Conservation (phyloP, 225 moss, liverwort and hornwort species). For the Anthoceros angustus region DNA sequence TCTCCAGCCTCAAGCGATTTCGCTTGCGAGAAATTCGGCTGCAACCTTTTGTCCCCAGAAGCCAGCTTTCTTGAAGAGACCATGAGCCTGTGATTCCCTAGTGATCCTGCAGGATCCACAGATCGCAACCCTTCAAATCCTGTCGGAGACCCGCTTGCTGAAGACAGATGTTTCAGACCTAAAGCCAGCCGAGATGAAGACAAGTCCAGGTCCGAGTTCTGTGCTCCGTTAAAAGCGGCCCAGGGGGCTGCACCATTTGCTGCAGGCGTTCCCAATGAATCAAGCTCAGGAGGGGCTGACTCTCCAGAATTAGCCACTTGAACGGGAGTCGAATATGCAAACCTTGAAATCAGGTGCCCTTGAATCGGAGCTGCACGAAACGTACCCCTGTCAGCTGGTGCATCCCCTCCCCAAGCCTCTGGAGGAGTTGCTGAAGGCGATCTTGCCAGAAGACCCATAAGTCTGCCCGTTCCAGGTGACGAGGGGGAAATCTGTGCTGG, state of each 20-base stretch:
- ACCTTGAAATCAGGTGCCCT: constrained; percentile 41
- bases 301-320: constrained; percentile 20
- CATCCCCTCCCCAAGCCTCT: constrained; percentile 96
- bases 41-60: neutral
- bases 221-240: constrained; percentile 15
- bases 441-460: neutral
- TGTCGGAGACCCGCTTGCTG: neutral
- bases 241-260: constrained; percentile 12
- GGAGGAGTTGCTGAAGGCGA: constrained; percentile 44
- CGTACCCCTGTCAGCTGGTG: constrained; percentile 30
- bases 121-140: neutral
- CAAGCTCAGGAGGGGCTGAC: constrained; percentile 48
- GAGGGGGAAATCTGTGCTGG: constrained; percentile 3
- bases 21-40: neutral
- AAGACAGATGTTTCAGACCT: constrained; percentile 7
- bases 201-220: constrained; percentile 27
- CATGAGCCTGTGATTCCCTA: neutral
- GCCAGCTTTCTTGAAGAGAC: neutral
- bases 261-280: constrained; percentile 37
- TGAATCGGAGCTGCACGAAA: constrained; percentile 30
- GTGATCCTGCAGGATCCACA: neutral
- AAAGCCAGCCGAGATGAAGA: constrained; percentile 18
- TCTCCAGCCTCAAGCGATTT: neutral
- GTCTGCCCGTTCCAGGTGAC: constrained; percentile 1
- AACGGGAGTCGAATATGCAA: constrained; percentile 34